Conservation (phyloP, 106 monocot species). For the Dendrobium catenatum region DNA sequence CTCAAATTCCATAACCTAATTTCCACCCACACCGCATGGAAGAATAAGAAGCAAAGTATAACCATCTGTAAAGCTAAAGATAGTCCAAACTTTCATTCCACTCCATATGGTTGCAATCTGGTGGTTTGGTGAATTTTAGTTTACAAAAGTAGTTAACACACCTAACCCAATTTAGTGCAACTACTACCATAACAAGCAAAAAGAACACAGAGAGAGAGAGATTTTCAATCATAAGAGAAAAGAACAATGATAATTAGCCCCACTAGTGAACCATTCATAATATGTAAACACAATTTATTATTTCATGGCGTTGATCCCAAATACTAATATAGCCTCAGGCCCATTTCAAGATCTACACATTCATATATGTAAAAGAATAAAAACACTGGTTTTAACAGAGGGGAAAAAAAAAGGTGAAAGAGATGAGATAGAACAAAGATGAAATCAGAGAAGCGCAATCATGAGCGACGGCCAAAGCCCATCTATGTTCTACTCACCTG, state of each 20-base stretch:
- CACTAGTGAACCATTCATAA: neutral
- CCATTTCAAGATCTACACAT: conserved; percentile 3
- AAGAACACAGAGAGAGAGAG: neutral
- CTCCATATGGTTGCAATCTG: neutral
- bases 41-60: conserved; percentile 4
- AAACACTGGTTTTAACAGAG: neutral
- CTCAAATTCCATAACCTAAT: neutral
- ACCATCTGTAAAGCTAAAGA: conserved; percentile 4
- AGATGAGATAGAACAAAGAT: neutral
- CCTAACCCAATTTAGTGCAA: neutral
- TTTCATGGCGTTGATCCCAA: neutral
- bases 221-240: neutral
- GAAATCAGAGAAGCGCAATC: neutral
- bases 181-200: neutral
- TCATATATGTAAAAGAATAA: conserved; percentile 1
- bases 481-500: conserved; percentile 3
- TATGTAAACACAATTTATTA: neutral
- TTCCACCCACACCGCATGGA: neutral
- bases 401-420: neutral
- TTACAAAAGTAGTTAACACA: neutral
- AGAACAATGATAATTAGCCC: neutral
- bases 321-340: neutral
- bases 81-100: neutral
- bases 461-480: neutral
- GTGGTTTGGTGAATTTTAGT: neutral